These are phyloP conservation scores for Cochlearia excelsa DNA, from an alignment of 345 rosid species.

Conservation along the genomic window DNA sequence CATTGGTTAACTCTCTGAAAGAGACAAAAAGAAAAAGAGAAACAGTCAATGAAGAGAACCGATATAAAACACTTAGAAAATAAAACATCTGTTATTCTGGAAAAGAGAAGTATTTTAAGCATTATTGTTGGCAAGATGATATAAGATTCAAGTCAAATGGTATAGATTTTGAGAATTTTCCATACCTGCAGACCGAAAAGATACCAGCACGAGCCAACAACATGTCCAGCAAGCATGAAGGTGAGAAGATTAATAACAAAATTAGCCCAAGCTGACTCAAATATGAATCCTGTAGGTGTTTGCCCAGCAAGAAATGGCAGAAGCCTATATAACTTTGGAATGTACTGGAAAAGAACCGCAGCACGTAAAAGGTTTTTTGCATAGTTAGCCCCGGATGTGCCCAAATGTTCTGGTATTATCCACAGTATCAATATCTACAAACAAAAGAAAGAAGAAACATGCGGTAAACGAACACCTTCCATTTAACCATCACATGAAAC, in stretches of 20 bases:
- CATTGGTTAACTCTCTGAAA: slow-evolving; percentile 88
- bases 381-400: slow-evolving; percentile 54
- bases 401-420: slow-evolving; percentile 42
- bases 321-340: slow-evolving; percentile 70
- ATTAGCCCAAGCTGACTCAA: slow-evolving; percentile 89
- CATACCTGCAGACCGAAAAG: slow-evolving; percentile 81
- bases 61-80: neutral
- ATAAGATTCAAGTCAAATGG: neutral
- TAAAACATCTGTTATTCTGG: slow-evolving; percentile 2
- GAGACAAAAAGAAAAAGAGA: neutral
- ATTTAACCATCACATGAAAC: neutral
- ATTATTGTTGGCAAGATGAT: neutral
- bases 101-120: neutral
- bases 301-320: slow-evolving; percentile 71
- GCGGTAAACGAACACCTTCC: slow-evolving; percentile 11
- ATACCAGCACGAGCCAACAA: slow-evolving; percentile 85
- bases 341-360: slow-evolving; percentile 64
- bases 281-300: slow-evolving; percentile 66
- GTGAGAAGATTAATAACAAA: slow-evolving; percentile 79
- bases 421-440: slow-evolving; percentile 56
- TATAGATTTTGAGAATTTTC: slow-evolving; percentile 1
- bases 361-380: slow-evolving; percentile 62
- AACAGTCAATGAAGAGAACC: slow-evolving; percentile 3
- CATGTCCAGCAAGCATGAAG: slow-evolving; percentile 68
- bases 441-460: neutral